phyloP scores from a whole-genome alignment of 164 flowering plant genomes.

The Hamamelis virginiana region DNA sequence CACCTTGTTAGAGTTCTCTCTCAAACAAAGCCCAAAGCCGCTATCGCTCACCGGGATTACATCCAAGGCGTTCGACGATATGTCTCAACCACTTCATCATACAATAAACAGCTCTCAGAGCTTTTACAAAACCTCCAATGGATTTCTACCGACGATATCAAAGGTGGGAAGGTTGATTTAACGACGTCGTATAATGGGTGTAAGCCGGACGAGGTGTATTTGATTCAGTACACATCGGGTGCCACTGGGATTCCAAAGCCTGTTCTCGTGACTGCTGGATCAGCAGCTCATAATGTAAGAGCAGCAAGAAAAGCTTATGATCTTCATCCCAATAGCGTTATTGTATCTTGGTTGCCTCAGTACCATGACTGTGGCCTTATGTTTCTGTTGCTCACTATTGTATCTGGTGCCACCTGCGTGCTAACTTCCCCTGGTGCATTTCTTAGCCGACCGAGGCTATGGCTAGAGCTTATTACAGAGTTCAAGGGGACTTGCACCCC shows the following conservation, averaged over 20 bases:
- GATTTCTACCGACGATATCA: slow-evolving; percentile 43
- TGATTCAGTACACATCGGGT: slow-evolving; percentile 78
- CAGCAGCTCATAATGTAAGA: slow-evolving; percentile 78
- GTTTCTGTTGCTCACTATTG: slow-evolving; percentile 58
- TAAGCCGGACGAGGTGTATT: slow-evolving; percentile 46
- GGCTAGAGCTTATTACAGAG: slow-evolving; percentile 61
- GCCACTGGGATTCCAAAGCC: slow-evolving; percentile 74
- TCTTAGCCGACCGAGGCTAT: slow-evolving; percentile 47
- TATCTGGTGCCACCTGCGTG: slow-evolving; percentile 63
- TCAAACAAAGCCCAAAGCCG: slow-evolving; percentile 66
- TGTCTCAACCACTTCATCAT: slow-evolving; percentile 24
- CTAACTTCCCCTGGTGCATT: slow-evolving; percentile 54
- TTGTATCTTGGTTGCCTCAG: slow-evolving; percentile 78
- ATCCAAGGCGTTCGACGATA: slow-evolving; percentile 31
- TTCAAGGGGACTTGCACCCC: slow-evolving; percentile 64
- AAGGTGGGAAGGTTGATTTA: neutral
- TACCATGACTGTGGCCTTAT: slow-evolving; percentile 82
- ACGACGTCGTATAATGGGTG: slow-evolving; percentile 38
- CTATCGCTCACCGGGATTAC: slow-evolving; percentile 41
- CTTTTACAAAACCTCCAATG: slow-evolving; percentile 38
- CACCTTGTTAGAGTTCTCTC: slow-evolving; percentile 55
- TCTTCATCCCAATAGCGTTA: slow-evolving; percentile 58
- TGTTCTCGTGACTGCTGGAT: slow-evolving; percentile 64
- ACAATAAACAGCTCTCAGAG: slow-evolving; percentile 24
- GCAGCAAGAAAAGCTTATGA: slow-evolving; percentile 62